A percentile compares a stretch with the other conserved stretches of the same genome.
These are phyloP conservation scores for Neurospora sublineolata DNA, from an alignment of 495 filamentous ascomycete species.

Conservation along the genomic window DNA sequence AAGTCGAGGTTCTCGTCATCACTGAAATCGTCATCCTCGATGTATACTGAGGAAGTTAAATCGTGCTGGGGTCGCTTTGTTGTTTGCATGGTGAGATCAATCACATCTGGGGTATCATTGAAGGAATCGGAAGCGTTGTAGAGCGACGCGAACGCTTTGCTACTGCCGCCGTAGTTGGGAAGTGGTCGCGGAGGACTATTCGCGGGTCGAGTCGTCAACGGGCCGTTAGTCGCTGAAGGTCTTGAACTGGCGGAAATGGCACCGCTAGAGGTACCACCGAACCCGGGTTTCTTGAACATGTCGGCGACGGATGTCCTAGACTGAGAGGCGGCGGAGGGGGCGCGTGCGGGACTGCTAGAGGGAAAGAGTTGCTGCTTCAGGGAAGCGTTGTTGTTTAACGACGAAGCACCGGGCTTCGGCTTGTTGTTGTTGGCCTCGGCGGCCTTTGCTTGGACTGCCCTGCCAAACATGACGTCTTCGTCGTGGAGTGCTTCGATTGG, in stretches of 20 bases:
- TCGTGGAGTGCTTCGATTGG: neutral
- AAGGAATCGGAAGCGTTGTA: constrained; percentile 33
- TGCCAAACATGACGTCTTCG: constrained; percentile 13
- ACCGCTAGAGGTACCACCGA: neutral
- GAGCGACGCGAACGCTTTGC: constrained; percentile 26
- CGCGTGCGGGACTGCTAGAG: constrained; percentile 32
- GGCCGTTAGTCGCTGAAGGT: neutral
- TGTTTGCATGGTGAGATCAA: constrained; percentile 3
- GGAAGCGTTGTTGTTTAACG: constrained; percentile 10
- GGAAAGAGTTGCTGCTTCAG: constrained; percentile 37
- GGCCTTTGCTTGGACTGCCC: constrained; percentile 10
- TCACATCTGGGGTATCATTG: constrained; percentile 21
- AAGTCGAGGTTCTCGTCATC: constrained; percentile 55
- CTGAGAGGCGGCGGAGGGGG: constrained; percentile 10
- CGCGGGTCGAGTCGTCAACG: constrained; percentile 6
- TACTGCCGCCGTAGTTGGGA: neutral
- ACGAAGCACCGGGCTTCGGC: constrained; percentile 11
- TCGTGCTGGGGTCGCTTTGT: constrained; percentile 3
- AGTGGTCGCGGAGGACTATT: constrained; percentile 3
- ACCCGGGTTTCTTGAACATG: constrained; percentile 12
- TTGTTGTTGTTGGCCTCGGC: constrained; percentile 6
- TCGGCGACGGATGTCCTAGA: constrained; percentile 20
- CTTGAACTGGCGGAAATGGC: neutral
- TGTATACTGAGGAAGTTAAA: constrained; percentile 27
- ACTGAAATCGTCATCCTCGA: constrained; percentile 57